Evolutionary conservation across 2,329 filamentous ascomycete genomes (phyloP).

Genomic region (Trichophyton mentagrophytes): DNA sequence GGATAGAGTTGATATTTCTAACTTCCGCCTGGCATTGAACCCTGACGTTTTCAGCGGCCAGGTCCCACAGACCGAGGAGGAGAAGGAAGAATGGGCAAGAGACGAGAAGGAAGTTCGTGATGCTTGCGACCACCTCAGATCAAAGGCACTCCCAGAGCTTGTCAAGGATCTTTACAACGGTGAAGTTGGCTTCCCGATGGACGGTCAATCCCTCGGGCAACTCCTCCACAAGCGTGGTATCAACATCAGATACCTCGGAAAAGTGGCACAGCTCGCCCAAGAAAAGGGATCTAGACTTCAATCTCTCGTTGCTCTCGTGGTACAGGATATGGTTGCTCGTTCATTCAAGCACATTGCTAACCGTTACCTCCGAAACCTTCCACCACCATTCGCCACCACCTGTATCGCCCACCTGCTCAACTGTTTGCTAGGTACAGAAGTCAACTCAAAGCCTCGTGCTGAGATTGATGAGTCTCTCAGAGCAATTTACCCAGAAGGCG

Average conservation of each 20-base stretch:
- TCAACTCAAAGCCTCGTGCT: constrained; percentile 65
- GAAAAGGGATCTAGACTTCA: constrained; percentile 57
- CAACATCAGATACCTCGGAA: constrained; percentile 91
- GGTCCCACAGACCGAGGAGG: constrained; percentile 73
- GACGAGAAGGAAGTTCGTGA: constrained; percentile 83
- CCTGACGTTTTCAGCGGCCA: constrained; percentile 94
- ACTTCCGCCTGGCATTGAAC: constrained; percentile 81
- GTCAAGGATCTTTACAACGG: constrained; percentile 78
- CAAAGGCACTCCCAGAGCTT: constrained; percentile 69
- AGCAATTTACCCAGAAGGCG: constrained; percentile 64
- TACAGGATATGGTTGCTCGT: constrained; percentile 91
- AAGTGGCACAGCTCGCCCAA: constrained; percentile 57
- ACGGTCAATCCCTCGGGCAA: constrained; percentile 78
- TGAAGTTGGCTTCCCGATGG: constrained; percentile 96
- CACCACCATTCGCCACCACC: constrained; percentile 64
- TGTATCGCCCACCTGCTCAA: constrained; percentile 83
- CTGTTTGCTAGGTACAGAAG: constrained; percentile 66
- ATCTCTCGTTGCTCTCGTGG: constrained; percentile 61
- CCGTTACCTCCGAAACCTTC: constrained; percentile 64
- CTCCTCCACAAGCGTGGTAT: constrained; percentile 94
- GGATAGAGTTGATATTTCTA: constrained; percentile 70
- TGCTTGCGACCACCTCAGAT: constrained; percentile 64
- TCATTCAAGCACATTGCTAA: constrained; percentile 87
- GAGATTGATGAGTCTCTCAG: constrained; percentile 65
- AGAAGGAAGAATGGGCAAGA: constrained; percentile 67